Evolutionary conservation across 768 basidiomycete genomes (phyloP), one percentile per base, ranked within the genome.

Genomic region (Tylopilus balloui): DNA sequence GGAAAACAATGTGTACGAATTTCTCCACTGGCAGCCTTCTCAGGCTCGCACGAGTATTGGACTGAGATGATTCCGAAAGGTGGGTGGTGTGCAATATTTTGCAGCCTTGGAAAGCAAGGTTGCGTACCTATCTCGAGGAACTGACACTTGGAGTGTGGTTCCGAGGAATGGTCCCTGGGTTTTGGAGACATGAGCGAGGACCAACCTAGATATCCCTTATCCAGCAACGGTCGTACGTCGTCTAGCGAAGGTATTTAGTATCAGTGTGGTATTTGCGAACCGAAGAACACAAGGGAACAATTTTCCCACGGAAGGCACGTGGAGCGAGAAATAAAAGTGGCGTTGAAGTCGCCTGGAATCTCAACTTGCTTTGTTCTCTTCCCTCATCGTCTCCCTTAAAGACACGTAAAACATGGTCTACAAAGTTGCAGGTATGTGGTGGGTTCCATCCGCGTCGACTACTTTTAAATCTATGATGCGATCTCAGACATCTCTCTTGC

Each of bases 401-500:
- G 54, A 45, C 49, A 50, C 48, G 15, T 24, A 50, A 41, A 69
- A 52, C 32, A 90, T 91, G 88, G 79, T 83, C 60, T 92, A 78
- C 88, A 92, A 95, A 72, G 92, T 95, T 61, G 84, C 92, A 71
- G 89, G 89, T 88, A 64, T 52, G 75, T 1, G 20, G 9, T 46
- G 15, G 19, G 11, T 2, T 36, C 20, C 8, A 14, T 47, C 11
- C 0, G 1, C 12, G 9, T 20, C 21, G 32, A 31, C 6, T 0
- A 5, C 28, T 21, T 35, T 23, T 29, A 20, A 27, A 47, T 45
- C 50, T 53, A n/a, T 52, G 55, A 0, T 24, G 23, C 28, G 27
- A 34, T 35, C 28, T 47, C 38, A 91, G 92, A 92, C 68, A 76
- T 95, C 64, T 98, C 94, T 63, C 90, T 99, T 67, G 96, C 96